Evolutionary conservation across 108 stramenopile species (phyloP).

Genomic region (Stephanodiscus triporus): DNA sequence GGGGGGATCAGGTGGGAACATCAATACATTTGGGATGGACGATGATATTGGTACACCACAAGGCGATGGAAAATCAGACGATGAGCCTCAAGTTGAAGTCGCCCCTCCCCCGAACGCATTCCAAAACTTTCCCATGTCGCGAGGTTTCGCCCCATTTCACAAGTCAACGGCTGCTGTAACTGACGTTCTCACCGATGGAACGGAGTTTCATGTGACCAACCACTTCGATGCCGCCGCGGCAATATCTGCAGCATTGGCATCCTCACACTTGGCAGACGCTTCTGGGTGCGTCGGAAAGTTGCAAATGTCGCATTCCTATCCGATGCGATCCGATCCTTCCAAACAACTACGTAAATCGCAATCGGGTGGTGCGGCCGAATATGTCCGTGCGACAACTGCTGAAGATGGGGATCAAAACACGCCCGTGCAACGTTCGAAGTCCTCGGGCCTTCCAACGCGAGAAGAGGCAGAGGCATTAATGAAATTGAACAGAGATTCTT

Average conservation of each 20-base stretch:
- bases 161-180: not conserved
- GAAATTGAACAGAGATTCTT: slow-evolving; percentile 21
- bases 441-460: slow-evolving; percentile 19
- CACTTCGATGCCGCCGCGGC: slow-evolving; percentile 45
- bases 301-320: slow-evolving; percentile 17
- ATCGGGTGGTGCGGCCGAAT: not conserved
- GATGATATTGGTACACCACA: not conserved
- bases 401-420: not conserved
- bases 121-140: slow-evolving; percentile 45
- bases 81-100: slow-evolving; percentile 1
- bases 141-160: slow-evolving; percentile 15
- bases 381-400: not conserved
- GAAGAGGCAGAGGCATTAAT: slow-evolving; percentile 23
- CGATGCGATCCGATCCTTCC: too few species aligned
- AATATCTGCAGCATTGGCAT: slow-evolving; percentile 36
- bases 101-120: slow-evolving; percentile 40
- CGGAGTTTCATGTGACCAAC: slow-evolving; percentile 31
- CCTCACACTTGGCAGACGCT: slow-evolving; percentile 23
- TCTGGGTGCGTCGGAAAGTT: slow-evolving; percentile 23
- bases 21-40: too few species aligned
- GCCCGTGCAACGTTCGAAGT: not conserved
- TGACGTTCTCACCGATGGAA: slow-evolving; percentile 3
- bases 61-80: not conserved
- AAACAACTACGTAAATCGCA: too few species aligned
- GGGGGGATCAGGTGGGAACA: not conserved